Percentiles rank a stretch among this genome's conserved stretches.
Conservation (phyloP, 1,284 basidiomycete genomes). For the Mycena citricolor region DNA sequence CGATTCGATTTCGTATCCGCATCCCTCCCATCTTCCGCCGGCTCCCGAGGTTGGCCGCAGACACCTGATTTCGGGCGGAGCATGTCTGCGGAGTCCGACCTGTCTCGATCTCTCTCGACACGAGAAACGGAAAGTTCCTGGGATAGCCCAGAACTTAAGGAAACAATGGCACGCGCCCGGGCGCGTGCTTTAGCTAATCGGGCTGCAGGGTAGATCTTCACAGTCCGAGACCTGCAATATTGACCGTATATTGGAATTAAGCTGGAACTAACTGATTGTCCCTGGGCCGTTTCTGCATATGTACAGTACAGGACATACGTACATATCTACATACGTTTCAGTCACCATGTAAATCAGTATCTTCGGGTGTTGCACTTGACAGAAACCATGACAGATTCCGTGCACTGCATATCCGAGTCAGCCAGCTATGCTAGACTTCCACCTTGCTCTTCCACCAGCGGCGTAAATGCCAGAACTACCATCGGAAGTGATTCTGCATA, state of each 20-base stretch:
- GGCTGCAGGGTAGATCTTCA: slow-evolving; percentile 27
- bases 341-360: too few species aligned
- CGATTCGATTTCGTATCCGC: slow-evolving; percentile 21
- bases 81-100: slow-evolving; percentile 29
- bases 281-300: too few species aligned
- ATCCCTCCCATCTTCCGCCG: slow-evolving; percentile 12
- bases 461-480: slow-evolving; percentile 35
- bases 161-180: slow-evolving; percentile 64
- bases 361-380: too few species aligned
- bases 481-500: slow-evolving; percentile 39
- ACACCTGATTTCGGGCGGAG: slow-evolving; percentile 21
- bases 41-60: slow-evolving; percentile 10
- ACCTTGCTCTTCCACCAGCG: not conserved
- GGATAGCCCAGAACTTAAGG: slow-evolving; percentile 59
- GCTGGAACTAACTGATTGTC: too few species aligned
- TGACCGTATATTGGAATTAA: too few species aligned
- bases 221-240: too few species aligned
- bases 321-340: too few species aligned
- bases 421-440: too few species aligned
- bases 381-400: too few species aligned
- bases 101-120: slow-evolving; percentile 20
- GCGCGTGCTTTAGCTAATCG: slow-evolving; percentile 29
- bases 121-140: slow-evolving; percentile 42
- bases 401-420: too few species aligned
- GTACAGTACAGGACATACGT: too few species aligned